Conservation (phyloP, 2,329 filamentous ascomycete species). For the Aphanoascus verrucosus region DNA sequence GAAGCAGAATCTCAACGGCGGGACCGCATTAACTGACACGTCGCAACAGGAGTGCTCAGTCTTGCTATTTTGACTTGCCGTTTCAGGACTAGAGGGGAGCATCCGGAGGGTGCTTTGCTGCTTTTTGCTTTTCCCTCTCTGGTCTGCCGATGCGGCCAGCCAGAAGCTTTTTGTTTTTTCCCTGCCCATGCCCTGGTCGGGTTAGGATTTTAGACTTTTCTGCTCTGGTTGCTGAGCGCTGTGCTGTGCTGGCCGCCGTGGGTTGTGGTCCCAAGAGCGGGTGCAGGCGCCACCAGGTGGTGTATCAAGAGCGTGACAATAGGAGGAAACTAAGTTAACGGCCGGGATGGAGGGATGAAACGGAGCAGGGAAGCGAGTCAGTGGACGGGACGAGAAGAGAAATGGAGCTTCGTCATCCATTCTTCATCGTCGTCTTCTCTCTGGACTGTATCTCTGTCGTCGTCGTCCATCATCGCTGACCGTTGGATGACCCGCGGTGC, state of each 20-base stretch:
- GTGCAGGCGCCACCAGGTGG: conserved; percentile 4
- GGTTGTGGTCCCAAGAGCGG: neutral
- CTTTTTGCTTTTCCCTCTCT: neutral
- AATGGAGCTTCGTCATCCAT: too few relatives aligned
- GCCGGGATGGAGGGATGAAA: neutral
- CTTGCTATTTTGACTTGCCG: neutral
- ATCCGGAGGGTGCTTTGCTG: neutral
- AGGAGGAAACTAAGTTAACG: neutral
- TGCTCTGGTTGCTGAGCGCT: conserved; percentile 4
- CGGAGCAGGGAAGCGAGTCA: neutral
- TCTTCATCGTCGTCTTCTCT: too few relatives aligned
- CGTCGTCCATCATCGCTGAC: too few relatives aligned
- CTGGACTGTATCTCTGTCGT: too few relatives aligned
- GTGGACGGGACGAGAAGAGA: too few relatives aligned
- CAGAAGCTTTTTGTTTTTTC: neutral
- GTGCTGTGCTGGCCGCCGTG: neutral
- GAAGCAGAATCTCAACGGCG: neutral
- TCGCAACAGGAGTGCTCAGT: neutral
- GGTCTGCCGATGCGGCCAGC: neutral
- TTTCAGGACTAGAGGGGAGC: neutral
- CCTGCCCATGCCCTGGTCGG: neutral
- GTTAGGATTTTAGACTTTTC: conserved; percentile 1
- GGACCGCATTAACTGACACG: neutral
- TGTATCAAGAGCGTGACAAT: neutral
- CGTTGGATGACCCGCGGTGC: too few relatives aligned